phyloP scores from a whole-genome alignment of 306 rosid species.

The Rosa lucieae region DNA sequence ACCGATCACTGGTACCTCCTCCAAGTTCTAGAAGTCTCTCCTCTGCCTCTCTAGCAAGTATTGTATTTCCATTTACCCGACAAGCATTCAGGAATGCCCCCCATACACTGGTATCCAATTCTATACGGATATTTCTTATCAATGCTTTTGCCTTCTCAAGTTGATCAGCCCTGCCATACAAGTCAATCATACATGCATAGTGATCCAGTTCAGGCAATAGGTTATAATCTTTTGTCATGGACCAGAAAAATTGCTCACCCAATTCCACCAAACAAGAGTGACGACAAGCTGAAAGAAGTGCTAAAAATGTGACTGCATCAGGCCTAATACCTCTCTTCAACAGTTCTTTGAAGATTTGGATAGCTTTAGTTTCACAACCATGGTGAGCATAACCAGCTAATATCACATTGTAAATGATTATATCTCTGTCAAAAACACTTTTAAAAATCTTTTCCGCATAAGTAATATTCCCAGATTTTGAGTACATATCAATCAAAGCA shows the following conservation, averaged over 20 bases:
- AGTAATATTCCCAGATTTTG: constrained; percentile 65
- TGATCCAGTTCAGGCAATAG: constrained; percentile 59
- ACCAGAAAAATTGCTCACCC: constrained; percentile 61
- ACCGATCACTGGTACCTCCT: constrained; percentile 56
- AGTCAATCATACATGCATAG: constrained; percentile 82
- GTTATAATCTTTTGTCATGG: constrained; percentile 55
- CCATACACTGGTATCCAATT: constrained; percentile 56
- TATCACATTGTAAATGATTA: constrained; percentile 63
- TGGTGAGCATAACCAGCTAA: constrained; percentile 80
- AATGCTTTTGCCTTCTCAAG: constrained; percentile 56
- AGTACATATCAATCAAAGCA: constrained; percentile 79
- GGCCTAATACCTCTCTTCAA: constrained; percentile 48
- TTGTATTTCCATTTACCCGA: constrained; percentile 48
- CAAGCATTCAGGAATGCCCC: constrained; percentile 78
- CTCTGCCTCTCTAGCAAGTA: constrained; percentile 55
- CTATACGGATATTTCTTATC: constrained; percentile 54
- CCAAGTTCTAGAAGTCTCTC: constrained; percentile 42
- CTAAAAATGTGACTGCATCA: constrained; percentile 65
- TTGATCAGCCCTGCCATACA: constrained; percentile 72
- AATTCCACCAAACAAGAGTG: constrained; percentile 57
- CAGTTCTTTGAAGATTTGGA: constrained; percentile 61
- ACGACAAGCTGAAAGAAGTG: constrained; percentile 75
- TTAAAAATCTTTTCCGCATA: constrained; percentile 54
- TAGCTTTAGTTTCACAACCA: constrained; percentile 57
- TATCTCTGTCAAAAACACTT: constrained; percentile 44